phyloP scores from a whole-genome alignment of 306 rosid species.

The Lagenaria siceraria region DNA sequence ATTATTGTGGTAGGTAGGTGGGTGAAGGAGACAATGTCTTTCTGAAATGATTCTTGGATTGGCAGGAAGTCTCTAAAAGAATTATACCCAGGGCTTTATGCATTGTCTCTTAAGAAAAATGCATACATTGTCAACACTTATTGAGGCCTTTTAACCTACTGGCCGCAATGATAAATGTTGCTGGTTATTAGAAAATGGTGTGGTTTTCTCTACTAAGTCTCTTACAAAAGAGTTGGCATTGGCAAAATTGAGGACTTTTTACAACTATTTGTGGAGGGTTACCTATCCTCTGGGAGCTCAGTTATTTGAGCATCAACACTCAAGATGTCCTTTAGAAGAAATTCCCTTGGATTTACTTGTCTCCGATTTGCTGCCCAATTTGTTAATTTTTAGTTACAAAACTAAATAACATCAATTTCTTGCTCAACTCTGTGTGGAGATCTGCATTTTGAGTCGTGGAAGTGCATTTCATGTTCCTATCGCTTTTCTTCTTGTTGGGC shows the following conservation, averaged over 20 bases:
- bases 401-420: neutral
- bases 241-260: no score
- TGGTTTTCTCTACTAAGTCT: neutral
- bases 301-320: neutral
- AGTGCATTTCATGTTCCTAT: neutral
- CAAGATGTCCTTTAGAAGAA: neutral
- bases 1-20: no score
- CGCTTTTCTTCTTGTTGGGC: neutral
- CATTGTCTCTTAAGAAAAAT: neutral
- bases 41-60: no score
- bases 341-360: neutral
- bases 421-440: neutral
- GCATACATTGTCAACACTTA: no score
- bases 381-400: neutral
- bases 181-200: neutral
- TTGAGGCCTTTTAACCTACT: neutral
- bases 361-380: no score
- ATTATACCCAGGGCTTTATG: neutral
- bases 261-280: neutral
- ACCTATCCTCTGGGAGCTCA: neutral
- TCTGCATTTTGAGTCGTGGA: neutral
- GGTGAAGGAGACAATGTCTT: no score
- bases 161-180: neutral
- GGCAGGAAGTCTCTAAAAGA: no score
- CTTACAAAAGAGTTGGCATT: no score